These are phyloP conservation scores for Lipomyces spencermartinsiae DNA, from an alignment of 805 yeast species.

Conservation along the genomic window DNA sequence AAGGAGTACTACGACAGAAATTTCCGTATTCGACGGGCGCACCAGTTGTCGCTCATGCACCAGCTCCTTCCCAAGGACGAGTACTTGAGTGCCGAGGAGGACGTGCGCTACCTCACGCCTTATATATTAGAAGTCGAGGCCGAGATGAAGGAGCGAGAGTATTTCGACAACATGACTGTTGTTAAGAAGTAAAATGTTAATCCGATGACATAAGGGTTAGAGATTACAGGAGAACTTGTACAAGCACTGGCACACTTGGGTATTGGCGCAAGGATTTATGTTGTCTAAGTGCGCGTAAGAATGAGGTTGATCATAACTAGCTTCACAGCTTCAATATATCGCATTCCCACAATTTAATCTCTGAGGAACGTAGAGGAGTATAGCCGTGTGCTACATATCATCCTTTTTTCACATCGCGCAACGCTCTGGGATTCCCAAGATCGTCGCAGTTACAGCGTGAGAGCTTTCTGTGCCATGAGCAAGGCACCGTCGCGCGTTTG, in stretches of 20 bases:
- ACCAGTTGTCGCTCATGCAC: slow-evolving; percentile 83
- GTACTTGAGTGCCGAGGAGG: slow-evolving; percentile 80
- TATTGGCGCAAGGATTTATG: slow-evolving; percentile 16
- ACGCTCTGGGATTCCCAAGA: not conserved
- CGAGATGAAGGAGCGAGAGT: slow-evolving; percentile 84
- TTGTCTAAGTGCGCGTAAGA: not conserved
- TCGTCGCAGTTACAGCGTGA: slow-evolving; percentile 34
- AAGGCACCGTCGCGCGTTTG: slow-evolving; percentile 78
- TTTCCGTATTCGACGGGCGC: slow-evolving; percentile 90
- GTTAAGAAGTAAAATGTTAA: slow-evolving; percentile 19
- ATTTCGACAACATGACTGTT: slow-evolving; percentile 76
- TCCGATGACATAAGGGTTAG: not conserved
- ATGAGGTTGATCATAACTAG: not conserved
- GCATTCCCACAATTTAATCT: not conserved
- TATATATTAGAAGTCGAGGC: slow-evolving; percentile 93
- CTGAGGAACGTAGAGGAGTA: no score
- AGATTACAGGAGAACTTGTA: not conserved
- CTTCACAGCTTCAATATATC: not conserved
- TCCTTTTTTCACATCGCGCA: no score
- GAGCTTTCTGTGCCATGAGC: slow-evolving; percentile 65
- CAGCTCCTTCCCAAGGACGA: slow-evolving; percentile 82
- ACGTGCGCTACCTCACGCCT: slow-evolving; percentile 81
- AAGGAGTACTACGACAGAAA: slow-evolving; percentile 88
- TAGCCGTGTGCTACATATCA: no score
- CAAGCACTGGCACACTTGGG: slow-evolving; percentile 16